Evolutionary conservation across 257 asterid genomes (phyloP), one percentile per base, ranked within the genome.

Genomic region (Nyctanthes arbortristis): DNA sequence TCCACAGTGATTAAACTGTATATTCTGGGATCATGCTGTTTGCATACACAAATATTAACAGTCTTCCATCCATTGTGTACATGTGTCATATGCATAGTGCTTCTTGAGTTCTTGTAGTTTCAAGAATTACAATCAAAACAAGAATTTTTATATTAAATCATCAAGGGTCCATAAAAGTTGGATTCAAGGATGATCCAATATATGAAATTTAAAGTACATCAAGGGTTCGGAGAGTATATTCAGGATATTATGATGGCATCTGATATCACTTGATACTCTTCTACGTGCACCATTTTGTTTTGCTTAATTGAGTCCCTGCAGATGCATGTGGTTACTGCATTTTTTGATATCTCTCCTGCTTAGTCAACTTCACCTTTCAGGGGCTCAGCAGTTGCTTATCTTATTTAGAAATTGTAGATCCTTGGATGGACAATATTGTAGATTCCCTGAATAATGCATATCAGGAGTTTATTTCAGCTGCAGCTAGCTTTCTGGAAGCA

Each of bases 401-500:
- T 10, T 31, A 35, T 70, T 68, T 12, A 16, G 73, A 67, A 4
- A 66, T 71, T 32, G 57, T 52, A 78, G 83, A 61, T 16, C 25
- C 9, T 57, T 49, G 16, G 47, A 94, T 94, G 99, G 97, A 94
- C 78, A 85, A 69, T 79, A 72, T 89, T 6, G 99, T 86, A 56
- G 97, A 94, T 68, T 78, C 91, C 3, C 65, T 91, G 70, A 88
- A 66, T 63, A 80, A 25, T 67, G 96, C 97, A 7, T 88, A 89
- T 68, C 96, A 85, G 76, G 97, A 94, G 27, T 89, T 91, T 57
- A 84, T 91, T 43, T 66, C 90, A 1, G 93, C 97, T 57, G 89
- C 95, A 43, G 92, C 96, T 20, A 66, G 56, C 22, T 81, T 82
- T 18, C 77, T 94, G 57, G 97, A 94, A 82, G 81, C 92, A 9